phyloP scores from a whole-genome alignment of 495 filamentous ascomycete genomes.

The Clavariopsis aquatica region DNA sequence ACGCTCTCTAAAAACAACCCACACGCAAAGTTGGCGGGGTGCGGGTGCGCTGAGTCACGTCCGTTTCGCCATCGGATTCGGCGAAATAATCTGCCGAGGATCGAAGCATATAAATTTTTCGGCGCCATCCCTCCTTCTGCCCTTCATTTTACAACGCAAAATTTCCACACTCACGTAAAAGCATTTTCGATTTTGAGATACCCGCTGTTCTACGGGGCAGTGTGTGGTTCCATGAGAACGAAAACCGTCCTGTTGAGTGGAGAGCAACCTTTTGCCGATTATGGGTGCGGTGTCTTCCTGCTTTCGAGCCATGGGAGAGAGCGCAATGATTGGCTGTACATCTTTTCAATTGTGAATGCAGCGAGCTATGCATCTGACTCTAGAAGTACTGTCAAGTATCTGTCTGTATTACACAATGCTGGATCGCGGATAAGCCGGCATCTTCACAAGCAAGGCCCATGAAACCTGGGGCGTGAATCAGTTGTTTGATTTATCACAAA shows the following conservation, averaged over 20 bases:
- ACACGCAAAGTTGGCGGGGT: slow-evolving; percentile 21
- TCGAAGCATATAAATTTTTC: slow-evolving; percentile 23
- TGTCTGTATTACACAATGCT: too few species aligned
- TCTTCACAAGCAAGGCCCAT: too few species aligned
- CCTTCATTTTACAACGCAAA: slow-evolving; percentile 46
- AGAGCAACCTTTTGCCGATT: slow-evolving; percentile 40
- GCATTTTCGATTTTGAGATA: slow-evolving; percentile 41
- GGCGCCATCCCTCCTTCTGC: slow-evolving; percentile 12
- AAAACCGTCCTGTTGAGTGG: slow-evolving; percentile 42
- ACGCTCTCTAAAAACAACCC: slow-evolving; percentile 13
- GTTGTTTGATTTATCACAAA: too few species aligned
- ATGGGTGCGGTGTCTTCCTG: slow-evolving; percentile 43
- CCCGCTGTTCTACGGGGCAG: slow-evolving; percentile 31
- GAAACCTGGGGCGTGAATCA: too few species aligned
- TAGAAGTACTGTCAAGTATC: too few species aligned
- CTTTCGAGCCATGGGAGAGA: slow-evolving; percentile 40
- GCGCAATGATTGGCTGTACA: slow-evolving; percentile 44
- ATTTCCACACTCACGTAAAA: slow-evolving; percentile 39
- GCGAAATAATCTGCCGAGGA: slow-evolving; percentile 20
- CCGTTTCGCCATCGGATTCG: slow-evolving; percentile 8
- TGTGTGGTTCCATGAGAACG: slow-evolving; percentile 41
- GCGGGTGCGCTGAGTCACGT: slow-evolving; percentile 22
- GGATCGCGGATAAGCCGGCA: too few species aligned
- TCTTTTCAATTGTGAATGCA: slow-evolving; percentile 1
- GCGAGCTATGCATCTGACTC: too few species aligned